Evolutionary conservation across 805 yeast genomes (phyloP).

Genomic region (Candida yuanshanica): DNA sequence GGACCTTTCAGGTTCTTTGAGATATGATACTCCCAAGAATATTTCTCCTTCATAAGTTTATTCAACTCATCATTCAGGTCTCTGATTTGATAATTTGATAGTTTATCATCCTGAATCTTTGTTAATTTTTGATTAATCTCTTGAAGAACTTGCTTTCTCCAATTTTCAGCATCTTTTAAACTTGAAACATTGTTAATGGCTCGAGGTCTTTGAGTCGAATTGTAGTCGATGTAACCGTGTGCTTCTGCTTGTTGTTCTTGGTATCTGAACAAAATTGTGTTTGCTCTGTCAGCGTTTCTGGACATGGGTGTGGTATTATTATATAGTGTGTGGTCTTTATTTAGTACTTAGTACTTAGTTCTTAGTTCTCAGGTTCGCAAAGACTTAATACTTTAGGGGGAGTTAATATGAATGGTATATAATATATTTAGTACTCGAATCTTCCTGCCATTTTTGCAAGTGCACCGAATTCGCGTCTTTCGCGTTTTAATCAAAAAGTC

Average conservation of each 20-base stretch:
- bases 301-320: too few relatives aligned
- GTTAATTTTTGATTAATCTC: slow-evolving; percentile 61
- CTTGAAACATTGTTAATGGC: slow-evolving; percentile 46
- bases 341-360: too few relatives aligned
- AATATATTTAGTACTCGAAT: too few relatives aligned
- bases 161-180: slow-evolving; percentile 62
- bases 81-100: slow-evolving; percentile 58
- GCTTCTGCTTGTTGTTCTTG: slow-evolving; percentile 58
- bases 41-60: slow-evolving; percentile 56
- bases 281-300: slow-evolving; percentile 70
- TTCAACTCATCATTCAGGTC: slow-evolving; percentile 74
- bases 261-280: slow-evolving; percentile 59
- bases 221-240: slow-evolving; percentile 51
- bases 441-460: too few relatives aligned
- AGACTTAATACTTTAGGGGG: too few relatives aligned
- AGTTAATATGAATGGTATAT: too few relatives aligned
- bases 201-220: slow-evolving; percentile 56
- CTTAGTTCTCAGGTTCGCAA: too few relatives aligned
- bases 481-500: too few relatives aligned
- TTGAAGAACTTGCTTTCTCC: slow-evolving; percentile 54
- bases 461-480: too few relatives aligned
- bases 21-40: slow-evolving; percentile 76
- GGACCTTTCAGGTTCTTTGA: slow-evolving; percentile 63
- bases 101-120: slow-evolving; percentile 54
- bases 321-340: too few relatives aligned